Percentiles rank a stretch among this genome's conserved stretches.
Conservation (phyloP, 2,329 filamentous ascomycete species). For the Juglanconis juglandina region DNA sequence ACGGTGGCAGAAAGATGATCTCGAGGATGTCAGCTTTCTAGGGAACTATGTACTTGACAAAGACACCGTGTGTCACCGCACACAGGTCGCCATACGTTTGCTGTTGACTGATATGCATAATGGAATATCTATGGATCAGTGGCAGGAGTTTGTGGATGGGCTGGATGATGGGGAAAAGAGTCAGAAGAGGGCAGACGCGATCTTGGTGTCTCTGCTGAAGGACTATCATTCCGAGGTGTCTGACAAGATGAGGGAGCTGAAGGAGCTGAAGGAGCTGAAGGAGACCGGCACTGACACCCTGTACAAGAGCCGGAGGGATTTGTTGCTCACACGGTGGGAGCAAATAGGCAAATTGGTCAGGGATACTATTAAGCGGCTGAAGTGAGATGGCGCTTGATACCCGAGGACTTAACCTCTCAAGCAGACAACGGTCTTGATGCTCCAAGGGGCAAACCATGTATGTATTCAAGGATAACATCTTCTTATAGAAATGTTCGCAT, state of each 20-base stretch:
- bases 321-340: conserved; percentile 39
- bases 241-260: conserved; percentile 28
- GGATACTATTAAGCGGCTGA: conserved; percentile 33
- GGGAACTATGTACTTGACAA: conserved; percentile 50
- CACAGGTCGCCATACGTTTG: conserved; percentile 49
- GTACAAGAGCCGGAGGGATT: conserved; percentile 32
- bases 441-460: too few species aligned
- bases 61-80: conserved; percentile 50
- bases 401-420: neutral
- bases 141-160: conserved; percentile 45
- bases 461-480: too few species aligned
- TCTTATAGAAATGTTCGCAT: too few species aligned
- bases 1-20: conserved; percentile 30
- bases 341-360: conserved; percentile 39
- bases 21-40: conserved; percentile 47
- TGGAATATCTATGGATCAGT: conserved; percentile 33
- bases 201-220: conserved; percentile 36
- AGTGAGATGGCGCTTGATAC: neutral
- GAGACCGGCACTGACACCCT: neutral
- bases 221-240: conserved; percentile 34
- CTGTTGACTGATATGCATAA: conserved; percentile 20
- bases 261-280: conserved; percentile 26
- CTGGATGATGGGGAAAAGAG: conserved; percentile 44
- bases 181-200: conserved; percentile 34
- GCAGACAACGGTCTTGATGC: too few species aligned